Conservation (phyloP, 2,329 filamentous ascomycete species). For the Pseudogymnoascus sp. region DNA sequence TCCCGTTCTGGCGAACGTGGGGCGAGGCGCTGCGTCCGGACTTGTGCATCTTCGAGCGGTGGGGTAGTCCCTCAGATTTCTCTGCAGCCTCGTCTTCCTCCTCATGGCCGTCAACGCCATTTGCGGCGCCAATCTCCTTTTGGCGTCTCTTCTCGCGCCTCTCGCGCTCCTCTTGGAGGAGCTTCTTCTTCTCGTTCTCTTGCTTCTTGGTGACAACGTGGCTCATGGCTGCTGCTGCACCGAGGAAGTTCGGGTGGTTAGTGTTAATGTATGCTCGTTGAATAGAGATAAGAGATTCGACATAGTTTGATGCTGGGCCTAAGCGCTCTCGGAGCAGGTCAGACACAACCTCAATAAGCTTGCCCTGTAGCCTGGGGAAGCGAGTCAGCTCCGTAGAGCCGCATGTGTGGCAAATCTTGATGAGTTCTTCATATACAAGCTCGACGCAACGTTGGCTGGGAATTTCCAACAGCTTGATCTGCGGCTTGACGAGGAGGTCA, state of each 20-base stretch:
- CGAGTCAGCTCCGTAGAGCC: constrained; percentile 88
- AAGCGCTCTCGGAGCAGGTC: constrained; percentile 88
- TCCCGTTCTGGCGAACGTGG: constrained; percentile 60
- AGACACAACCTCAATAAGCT: constrained; percentile 96
- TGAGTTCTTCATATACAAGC: constrained; percentile 95
- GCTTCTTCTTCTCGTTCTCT: constrained; percentile 77
- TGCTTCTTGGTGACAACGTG: constrained; percentile 92
- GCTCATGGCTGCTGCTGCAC: constrained; percentile 93
- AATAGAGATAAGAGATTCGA: constrained; percentile 94
- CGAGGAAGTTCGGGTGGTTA: constrained; percentile 97
- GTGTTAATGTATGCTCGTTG: constrained; percentile 99
- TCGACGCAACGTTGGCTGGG: constrained; percentile 96
- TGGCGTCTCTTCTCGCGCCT: constrained; percentile 74
- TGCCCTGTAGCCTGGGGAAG: constrained; percentile 87
- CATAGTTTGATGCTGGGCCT: constrained; percentile 81
- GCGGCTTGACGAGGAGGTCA: constrained; percentile 92
- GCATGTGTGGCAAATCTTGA: constrained; percentile 99
- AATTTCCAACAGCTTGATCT: constrained; percentile 93
- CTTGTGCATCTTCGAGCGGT: constrained; percentile 43
- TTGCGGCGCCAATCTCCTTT: constrained; percentile 72
- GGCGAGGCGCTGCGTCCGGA: constrained; percentile 75
- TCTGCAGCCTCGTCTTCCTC: constrained; percentile 45
- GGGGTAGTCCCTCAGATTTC: constrained; percentile 47
- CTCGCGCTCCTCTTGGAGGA: constrained; percentile 75
- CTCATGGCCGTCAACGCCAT: constrained; percentile 62